Evolutionary conservation across 768 basidiomycete genomes (phyloP).

Genomic region (Leccinum sublutescens): DNA sequence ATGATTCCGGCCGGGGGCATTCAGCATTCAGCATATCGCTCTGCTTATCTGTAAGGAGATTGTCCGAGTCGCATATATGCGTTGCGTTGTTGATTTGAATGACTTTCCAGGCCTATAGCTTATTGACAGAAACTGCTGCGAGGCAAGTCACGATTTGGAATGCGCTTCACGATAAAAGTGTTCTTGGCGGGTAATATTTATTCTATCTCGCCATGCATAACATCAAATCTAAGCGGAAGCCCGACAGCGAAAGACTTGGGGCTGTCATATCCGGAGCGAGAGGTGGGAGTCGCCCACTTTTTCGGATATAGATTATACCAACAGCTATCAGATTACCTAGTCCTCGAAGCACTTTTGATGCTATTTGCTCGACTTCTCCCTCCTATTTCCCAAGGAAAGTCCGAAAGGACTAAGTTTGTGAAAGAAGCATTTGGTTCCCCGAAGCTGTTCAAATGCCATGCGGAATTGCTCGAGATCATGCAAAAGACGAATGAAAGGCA

Average conservation of each 20-base stretch:
- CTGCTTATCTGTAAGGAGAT: slow-evolving; percentile 23
- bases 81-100: slow-evolving; percentile 13
- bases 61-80: slow-evolving; percentile 31
- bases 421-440: slow-evolving; percentile 48
- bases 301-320: background rate
- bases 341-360: slow-evolving; percentile 55
- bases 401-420: slow-evolving; percentile 46
- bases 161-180: slow-evolving; percentile 41
- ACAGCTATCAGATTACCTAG: slow-evolving; percentile 47
- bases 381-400: slow-evolving; percentile 34
- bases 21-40: slow-evolving; percentile 25
- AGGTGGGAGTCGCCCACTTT: slow-evolving; percentile 35
- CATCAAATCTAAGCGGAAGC: background rate
- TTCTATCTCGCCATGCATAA: background rate
- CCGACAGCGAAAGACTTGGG: slow-evolving; percentile 46
- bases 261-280: slow-evolving; percentile 44
- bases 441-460: slow-evolving; percentile 36
- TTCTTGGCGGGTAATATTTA: slow-evolving; percentile 49
- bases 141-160: slow-evolving; percentile 42
- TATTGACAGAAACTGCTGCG: slow-evolving; percentile 48
- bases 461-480: slow-evolving; percentile 40
- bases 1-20: slow-evolving; percentile 14
- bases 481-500: slow-evolving; percentile 41
- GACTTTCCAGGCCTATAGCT: slow-evolving; percentile 47
- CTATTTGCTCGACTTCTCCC: slow-evolving; percentile 58